Evolutionary conservation across 371 early-diverging fungal species (phyloP), one percentile per base, ranked within the genome.

Genomic region (Rhizopus stolonifer): DNA sequence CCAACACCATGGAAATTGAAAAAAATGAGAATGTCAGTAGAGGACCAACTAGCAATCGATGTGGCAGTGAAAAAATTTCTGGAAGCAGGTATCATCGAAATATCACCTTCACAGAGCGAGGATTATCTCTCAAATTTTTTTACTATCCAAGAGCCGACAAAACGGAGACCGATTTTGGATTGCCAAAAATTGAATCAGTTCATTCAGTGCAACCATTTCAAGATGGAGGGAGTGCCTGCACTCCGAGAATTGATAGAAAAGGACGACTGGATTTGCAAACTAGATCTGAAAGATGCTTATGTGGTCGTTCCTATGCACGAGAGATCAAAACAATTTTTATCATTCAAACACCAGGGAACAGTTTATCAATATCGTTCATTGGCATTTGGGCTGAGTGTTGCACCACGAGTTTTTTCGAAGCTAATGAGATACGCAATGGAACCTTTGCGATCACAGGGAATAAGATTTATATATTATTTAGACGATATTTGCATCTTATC

Each of bases 131-230:
- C 58, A 14, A 58, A 45, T 14, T 52, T 58, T 17, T 58, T 58
- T 13, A 58, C 51, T 22, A 38, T 51, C 6, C 46, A 58, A 22
- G 52, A 58, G 32, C 14, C 45, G 26, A 57, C 50, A 2, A 57
- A 57, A 26, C 13, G 58, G 32, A n/a, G n/a, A n/a, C n/a, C n/a
- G n/a, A n/a, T n/a, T n/a, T n/a, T n/a, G n/a, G n/a, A n/a, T n/a
- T n/a, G 52, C 29, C 39, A 34, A 7, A 19, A 19, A 23, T 11
- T 58, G 1, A 58, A 48, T 31, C 17, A 55, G 21, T 32, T 26
- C 23, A n/a, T 55, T 2, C 49, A 55, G 31, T n/a, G 18, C 22
- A 24, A n/a, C n/a, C n/a, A n/a, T n/a, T n/a, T n/a, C n/a, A n/a
- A n/a, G n/a, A n/a, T n/a, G n/a, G n/a, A n/a, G n/a, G n/a, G n/a